Evolutionary conservation across 2,329 filamentous ascomycete genomes (phyloP), one percentile per base, ranked within the genome.

Genomic region (Epichloe coenophiala): DNA sequence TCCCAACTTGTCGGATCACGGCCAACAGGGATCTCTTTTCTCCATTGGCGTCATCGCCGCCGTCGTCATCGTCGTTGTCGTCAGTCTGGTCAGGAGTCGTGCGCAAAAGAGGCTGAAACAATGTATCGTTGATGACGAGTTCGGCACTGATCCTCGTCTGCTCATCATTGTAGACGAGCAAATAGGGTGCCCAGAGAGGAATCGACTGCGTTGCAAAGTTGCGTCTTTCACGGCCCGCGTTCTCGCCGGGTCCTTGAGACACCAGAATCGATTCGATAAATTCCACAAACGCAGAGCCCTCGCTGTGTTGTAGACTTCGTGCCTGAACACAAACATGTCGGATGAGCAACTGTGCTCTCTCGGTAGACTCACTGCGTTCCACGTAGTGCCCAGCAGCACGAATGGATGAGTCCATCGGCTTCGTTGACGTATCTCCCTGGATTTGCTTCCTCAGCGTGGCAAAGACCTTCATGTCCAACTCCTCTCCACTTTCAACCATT

Each of bases 381-480:
- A 80, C 75, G 58, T 82, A 85, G 0, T 71, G 61, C 35, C 73
- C 60, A 3, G 77, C 76, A 15, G 73, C 76, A n/a, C 75, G 72
- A 17, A 87, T 68, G 57, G 75, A 85, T 1, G 80, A 75, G 15
- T 71, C 68, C 54, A 76, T 68, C 35, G 69, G 68, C 17, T 74
- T 66, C 17, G 59, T 62, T 13, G 64, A 60, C 2, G 59, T 60
- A 36, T 67, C 65, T 12, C 76, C 72, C 17, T 71, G 72, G 45
- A 85, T 75, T 23, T 74, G 75, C 39, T 65, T 65, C 53, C 74
- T 68, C 40, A 87, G 61, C 1, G 78, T 77, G 42, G 68, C 63
- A 39, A 72, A 71, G 2, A 88, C 68, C 43, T 71, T 67, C 0
- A 66, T 46, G 43, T 80, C 77, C 63, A 81, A 72, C 6, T 67